A percentile compares a stretch with the other conserved stretches of the same genome.
Evolutionary conservation across 805 yeast species (phyloP).

Genomic region (Kluyveromyces siamensis): DNA sequence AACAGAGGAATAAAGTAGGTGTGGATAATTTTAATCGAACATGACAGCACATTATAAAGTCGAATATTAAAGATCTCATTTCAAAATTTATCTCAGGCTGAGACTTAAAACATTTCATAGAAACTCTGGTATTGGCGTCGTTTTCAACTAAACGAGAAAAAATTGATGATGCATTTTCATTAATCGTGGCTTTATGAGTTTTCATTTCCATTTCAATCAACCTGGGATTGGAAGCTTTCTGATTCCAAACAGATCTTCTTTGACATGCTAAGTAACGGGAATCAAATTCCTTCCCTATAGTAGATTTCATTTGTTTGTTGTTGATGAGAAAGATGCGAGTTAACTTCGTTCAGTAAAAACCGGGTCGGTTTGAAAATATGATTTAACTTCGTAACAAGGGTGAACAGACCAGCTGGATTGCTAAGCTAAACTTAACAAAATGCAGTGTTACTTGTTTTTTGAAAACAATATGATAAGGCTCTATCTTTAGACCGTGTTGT

Average conservation of each 20-base stretch:
- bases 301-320: background rate
- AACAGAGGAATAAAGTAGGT: conserved; percentile 57
- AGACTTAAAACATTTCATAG: conserved; percentile 24
- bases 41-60: conserved; percentile 68
- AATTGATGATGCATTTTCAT: conserved; percentile 38
- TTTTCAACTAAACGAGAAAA: conserved; percentile 28
- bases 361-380: background rate
- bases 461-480: background rate
- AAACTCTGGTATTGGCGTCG: conserved; percentile 24
- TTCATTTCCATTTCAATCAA: conserved; percentile 40
- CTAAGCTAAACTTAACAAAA: background rate
- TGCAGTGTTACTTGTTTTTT: background rate
- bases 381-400: background rate
- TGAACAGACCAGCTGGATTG: conserved; percentile 1
- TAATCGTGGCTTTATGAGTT: conserved; percentile 35
- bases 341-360: background rate
- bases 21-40: conserved; percentile 52
- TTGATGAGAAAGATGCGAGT: background rate
- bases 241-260: conserved; percentile 7
- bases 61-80: conserved; percentile 73
- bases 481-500: background rate
- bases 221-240: conserved; percentile 31
- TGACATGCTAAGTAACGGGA: conserved; percentile 4
- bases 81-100: conserved; percentile 34
- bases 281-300: background rate